Evolutionary conservation across 2,329 filamentous ascomycete genomes (phyloP).

Genomic region (Coniella lustricola): DNA sequence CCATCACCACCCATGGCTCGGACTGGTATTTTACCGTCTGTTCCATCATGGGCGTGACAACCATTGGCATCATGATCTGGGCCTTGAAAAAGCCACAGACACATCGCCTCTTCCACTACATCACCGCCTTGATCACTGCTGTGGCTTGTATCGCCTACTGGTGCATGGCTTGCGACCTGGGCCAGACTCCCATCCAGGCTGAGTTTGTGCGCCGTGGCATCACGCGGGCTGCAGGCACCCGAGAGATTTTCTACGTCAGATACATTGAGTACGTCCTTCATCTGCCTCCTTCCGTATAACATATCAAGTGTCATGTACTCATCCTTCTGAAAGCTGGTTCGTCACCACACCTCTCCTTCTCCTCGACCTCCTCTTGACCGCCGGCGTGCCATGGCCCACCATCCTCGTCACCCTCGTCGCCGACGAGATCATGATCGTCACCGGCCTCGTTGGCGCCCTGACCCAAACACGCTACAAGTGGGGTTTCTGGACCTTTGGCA

Average conservation of each 20-base stretch:
- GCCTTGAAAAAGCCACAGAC: slow-evolving; percentile 45
- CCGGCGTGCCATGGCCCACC: slow-evolving; percentile 56
- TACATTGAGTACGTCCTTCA: slow-evolving; percentile 51
- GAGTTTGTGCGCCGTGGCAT: slow-evolving; percentile 43
- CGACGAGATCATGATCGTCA: slow-evolving; percentile 61
- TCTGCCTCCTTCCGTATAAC: too few relatives aligned
- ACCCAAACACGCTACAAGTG: slow-evolving; percentile 58
- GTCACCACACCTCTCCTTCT: slow-evolving; percentile 59
- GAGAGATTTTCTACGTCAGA: slow-evolving; percentile 60
- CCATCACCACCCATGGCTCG: slow-evolving; percentile 52
- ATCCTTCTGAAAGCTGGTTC: slow-evolving; percentile 42
- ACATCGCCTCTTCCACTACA: slow-evolving; percentile 58
- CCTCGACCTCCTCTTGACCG: slow-evolving; percentile 55
- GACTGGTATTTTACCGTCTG: slow-evolving; percentile 58
- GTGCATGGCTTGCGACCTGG: slow-evolving; percentile 59
- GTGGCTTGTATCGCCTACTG: slow-evolving; percentile 58
- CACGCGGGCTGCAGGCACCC: slow-evolving; percentile 39
- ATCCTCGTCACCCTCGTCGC: slow-evolving; percentile 56
- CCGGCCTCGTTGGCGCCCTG: slow-evolving; percentile 58
- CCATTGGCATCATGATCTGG: slow-evolving; percentile 45
- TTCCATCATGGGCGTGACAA: slow-evolving; percentile 49
- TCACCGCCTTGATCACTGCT: slow-evolving; percentile 51
- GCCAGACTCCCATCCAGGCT: slow-evolving; percentile 55
- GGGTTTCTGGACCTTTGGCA: slow-evolving; percentile 57
- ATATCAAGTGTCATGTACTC: too few relatives aligned